A percentile compares a stretch with the other conserved stretches of the same genome.
Evolutionary conservation across 2,329 filamentous ascomycete species (phyloP).

Genomic region (Alternaria arborescens): DNA sequence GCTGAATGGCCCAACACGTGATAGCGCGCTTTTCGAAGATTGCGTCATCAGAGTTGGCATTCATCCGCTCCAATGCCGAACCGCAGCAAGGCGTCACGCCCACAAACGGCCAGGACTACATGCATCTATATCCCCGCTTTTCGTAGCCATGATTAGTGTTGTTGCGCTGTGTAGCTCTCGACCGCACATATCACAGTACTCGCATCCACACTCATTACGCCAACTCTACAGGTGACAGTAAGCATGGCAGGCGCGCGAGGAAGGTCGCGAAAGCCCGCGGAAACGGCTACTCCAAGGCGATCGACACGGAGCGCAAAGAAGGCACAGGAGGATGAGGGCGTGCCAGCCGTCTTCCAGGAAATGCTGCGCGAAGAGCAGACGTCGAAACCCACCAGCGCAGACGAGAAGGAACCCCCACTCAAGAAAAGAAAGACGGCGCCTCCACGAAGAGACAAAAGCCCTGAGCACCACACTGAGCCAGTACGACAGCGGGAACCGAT

Average conservation of each 20-base stretch:
- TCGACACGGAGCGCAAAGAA: constrained; percentile 35
- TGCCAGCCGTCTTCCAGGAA: constrained; percentile 57
- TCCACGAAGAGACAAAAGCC: constrained; percentile 12
- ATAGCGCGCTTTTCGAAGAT: constrained; percentile 17
- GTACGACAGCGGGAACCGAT: not conserved
- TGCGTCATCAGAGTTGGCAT: constrained; percentile 15
- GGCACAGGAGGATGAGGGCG: constrained; percentile 33
- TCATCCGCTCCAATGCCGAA: not conserved
- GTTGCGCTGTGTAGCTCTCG: not conserved
- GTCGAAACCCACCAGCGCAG: constrained; percentile 37
- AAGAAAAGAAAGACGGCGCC: constrained; percentile 49
- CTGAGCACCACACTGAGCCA: not conserved
- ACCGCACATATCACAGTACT: constrained; percentile 1
- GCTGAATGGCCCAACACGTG: constrained; percentile 15
- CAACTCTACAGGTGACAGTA: constrained; percentile 1
- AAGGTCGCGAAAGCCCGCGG: constrained; percentile 30
- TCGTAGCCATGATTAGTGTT: not conserved
- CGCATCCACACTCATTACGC: constrained; percentile 6
- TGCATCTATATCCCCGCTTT: not conserved
- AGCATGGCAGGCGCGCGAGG: constrained; percentile 42
- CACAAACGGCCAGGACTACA: not conserved
- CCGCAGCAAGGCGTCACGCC: not conserved
- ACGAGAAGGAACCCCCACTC: constrained; percentile 47
- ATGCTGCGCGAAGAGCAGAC: constrained; percentile 55
- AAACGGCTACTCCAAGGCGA: constrained; percentile 28